Evolutionary conservation across 495 filamentous ascomycete species (phyloP).

Genomic region (Aspergillus avenaceus): DNA sequence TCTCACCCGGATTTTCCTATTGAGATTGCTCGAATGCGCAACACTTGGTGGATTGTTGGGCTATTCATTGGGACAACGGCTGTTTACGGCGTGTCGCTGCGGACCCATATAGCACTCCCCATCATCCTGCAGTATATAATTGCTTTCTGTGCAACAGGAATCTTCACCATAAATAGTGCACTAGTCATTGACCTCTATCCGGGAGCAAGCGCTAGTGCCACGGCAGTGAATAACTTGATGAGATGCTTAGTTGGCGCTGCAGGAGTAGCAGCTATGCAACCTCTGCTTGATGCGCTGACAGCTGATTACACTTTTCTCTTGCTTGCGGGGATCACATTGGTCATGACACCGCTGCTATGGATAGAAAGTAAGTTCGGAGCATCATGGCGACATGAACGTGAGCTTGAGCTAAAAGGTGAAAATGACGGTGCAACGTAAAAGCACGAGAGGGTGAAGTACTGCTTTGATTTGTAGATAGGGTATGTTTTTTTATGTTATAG

Average conservation of each 20-base stretch:
- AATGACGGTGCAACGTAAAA: background rate
- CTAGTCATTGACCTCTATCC: conserved; percentile 66
- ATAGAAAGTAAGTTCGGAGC: conserved; percentile 43
- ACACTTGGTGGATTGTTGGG: conserved; percentile 39
- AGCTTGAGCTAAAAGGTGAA: conserved; percentile 14
- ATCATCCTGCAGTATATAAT: conserved; percentile 55
- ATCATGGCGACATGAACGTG: conserved; percentile 34
- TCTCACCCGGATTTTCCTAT: conserved; percentile 47
- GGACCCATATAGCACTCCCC: conserved; percentile 45
- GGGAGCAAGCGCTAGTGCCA: conserved; percentile 57
- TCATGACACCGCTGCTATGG: conserved; percentile 32
- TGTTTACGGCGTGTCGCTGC: conserved; percentile 24
- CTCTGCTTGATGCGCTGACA: conserved; percentile 59
- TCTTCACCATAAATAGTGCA: conserved; percentile 55
- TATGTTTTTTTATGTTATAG: too few species aligned
- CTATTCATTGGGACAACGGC: conserved; percentile 31
- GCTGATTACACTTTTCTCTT: conserved; percentile 59
- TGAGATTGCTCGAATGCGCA: conserved; percentile 44
- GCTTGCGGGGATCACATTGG: conserved; percentile 42
- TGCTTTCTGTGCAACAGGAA: conserved; percentile 34
- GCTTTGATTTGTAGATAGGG: too few species aligned
- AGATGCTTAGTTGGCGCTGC: conserved; percentile 65
- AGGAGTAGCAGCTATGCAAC: conserved; percentile 56
- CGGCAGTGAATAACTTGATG: conserved; percentile 68
- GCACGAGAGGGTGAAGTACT: background rate